Evolutionary conservation across 306 rosid species (phyloP).

Genomic region (Cucurbita ficifolia): DNA sequence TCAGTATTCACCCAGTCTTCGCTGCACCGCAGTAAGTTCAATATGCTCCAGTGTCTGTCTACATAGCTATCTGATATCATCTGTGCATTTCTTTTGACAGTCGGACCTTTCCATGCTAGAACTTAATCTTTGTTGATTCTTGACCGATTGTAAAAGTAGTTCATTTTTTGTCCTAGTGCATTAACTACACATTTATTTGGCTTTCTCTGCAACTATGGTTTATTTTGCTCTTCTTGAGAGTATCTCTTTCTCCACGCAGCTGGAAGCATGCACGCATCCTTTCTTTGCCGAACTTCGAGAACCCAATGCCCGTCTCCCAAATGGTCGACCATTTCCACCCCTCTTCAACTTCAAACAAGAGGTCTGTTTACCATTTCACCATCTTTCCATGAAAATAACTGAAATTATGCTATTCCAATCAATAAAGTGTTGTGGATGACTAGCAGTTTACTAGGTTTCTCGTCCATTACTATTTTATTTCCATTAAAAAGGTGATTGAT

Average conservation of each 20-base stretch:
- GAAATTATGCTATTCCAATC: background rate
- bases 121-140: background rate
- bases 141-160: background rate
- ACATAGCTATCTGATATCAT: background rate
- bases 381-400: background rate
- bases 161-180: background rate
- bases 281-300: slow-evolving; percentile 91
- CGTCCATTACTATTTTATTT: background rate
- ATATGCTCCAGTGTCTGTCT: background rate
- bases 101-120: background rate
- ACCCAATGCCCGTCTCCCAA: slow-evolving; percentile 71
- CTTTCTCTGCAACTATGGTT: background rate
- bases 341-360: slow-evolving; percentile 89
- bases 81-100: background rate
- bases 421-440: background rate
- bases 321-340: slow-evolving; percentile 71
- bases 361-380: slow-evolving; percentile 28
- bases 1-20: slow-evolving; percentile 91
- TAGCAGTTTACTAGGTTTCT: background rate
- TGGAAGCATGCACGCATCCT: slow-evolving; percentile 90
- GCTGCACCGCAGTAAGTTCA: slow-evolving; percentile 82
- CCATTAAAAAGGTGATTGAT: background rate
- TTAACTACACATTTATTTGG: background rate
- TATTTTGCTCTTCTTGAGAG: background rate
- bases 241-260: slow-evolving; percentile 34